Base-by-base conservation (phyloP, 2,329 filamentous ascomycete genomes). In the Elsinoe necatrix region DNA sequence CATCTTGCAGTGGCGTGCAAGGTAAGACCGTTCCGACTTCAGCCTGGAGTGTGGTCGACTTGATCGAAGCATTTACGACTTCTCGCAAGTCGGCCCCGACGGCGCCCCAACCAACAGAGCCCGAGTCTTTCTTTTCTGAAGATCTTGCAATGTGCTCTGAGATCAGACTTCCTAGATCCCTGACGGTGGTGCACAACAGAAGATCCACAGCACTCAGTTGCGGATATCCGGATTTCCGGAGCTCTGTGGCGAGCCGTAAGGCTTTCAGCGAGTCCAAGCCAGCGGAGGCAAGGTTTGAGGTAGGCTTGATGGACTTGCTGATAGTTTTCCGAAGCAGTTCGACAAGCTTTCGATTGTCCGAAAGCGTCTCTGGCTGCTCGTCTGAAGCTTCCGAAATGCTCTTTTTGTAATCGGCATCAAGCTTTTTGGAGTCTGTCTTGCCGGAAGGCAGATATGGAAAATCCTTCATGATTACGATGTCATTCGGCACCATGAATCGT, bases 361-460 rank as follows among this genome's bases (percentile, higher is more conserved):
- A 34, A 14, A 37, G 54, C 4, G 47, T n/a, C 5, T 27, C 25
- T 18, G n/a, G 7, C 14, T 12, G 4, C 16, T 42, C 50, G 5
- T 45, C 8, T 21, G 14, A 5, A 1, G 21, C 14, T 9, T 29
- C 68, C 63, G n/a, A 67, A 62, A 62, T 85, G 87, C 6, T 80
- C 72, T 0, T 73, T 66, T 62, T 82, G 76, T 6, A 95, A 71
- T 11, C 69, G 71, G 21, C 31, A 27, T 58, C 59, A 31, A 61
- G 37, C 23, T 45, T 58, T 23, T 52, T 59, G 31, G 55, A 56
- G 64, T 95, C 86, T 12, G 91, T 78, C 66, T 96, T 96, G 0
- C 91, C 91, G 0, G 89, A 95, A 1, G 89, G 77, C 18, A 95
- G 73, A 54, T 85, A 82, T 0, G 89, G 89, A 57, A 95, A 84